Evolutionary conservation across 23 red algal genomes (phyloP), one percentile per base, ranked within the genome.

Genomic region (Gracilariopsis chorda): DNA sequence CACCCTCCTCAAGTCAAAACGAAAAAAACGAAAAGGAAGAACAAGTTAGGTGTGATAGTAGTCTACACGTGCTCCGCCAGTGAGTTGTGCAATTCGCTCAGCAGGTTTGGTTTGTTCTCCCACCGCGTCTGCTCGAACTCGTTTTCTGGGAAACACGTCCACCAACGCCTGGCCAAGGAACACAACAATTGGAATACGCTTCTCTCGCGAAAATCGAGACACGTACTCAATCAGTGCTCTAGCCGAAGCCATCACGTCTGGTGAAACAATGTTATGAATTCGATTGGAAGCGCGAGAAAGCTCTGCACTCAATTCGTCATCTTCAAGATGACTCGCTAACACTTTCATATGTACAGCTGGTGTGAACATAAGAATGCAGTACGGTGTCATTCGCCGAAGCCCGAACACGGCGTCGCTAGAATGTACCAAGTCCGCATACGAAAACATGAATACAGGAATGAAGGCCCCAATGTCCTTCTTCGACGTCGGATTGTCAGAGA

Each of bases 341-440:
- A 95, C 92, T 45, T 95, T 90, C 80, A 95, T 86, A 42, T 95
- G 84, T 41, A 87, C 56, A 6, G 92, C 92, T 20, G 85, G 84
- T 41, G 92, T 77, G 78, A 95, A 90, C 82, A 95, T 84, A 3
- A 95, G 82, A 48, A 95, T 87, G 32, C 55, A 52, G 52, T 63
- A 78, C 35, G 85, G 77, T 23, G 84, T 64, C 41, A 62, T 55
- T 73, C 40, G 33, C 32, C 76, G 78, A 34, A 95, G 51, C 51
- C 86, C 92, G 49, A 87, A 95, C 0, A 95, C 92, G 35, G 82
- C 59, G 47, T 86, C 92, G 55, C 77, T 81, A 16, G 64, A 75
- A 81, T 95, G 76, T 36, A 95, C 82, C 1, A 95, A 45, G 84
- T 95, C 92, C 32, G 92, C 92, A 46, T 88, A 87, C 4, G 92